phyloP scores from a whole-genome alignment of 805 yeast species.

The Torulaspora maleeae region DNA sequence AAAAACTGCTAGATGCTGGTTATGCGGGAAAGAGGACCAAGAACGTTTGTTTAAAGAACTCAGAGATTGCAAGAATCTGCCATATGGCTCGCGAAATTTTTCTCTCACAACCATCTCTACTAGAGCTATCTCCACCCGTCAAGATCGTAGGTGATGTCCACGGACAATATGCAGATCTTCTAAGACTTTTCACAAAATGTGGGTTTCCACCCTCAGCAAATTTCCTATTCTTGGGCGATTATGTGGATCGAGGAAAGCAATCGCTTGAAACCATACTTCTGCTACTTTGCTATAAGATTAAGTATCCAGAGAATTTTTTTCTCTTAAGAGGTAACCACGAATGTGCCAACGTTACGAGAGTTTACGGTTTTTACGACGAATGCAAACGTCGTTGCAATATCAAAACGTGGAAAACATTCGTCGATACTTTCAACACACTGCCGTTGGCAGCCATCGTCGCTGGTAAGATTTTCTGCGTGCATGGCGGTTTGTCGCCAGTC shows the following conservation, averaged over 20 bases:
- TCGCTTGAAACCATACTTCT: slow-evolving; percentile 86
- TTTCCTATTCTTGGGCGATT: slow-evolving; percentile 90
- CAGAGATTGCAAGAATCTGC: slow-evolving; percentile 86
- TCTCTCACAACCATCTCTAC: slow-evolving; percentile 80
- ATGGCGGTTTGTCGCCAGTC: slow-evolving; percentile 79
- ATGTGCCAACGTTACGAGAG: slow-evolving; percentile 93
- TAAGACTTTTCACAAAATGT: slow-evolving; percentile 88
- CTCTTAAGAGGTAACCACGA: slow-evolving; percentile 94
- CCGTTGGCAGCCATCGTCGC: slow-evolving; percentile 96
- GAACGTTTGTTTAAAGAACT: slow-evolving; percentile 77
- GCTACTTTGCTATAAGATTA: slow-evolving; percentile 86
- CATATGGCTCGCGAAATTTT: slow-evolving; percentile 84
- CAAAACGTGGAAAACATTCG: slow-evolving; percentile 88
- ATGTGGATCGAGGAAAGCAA: slow-evolving; percentile 97
- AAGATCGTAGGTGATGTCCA: slow-evolving; percentile 91
- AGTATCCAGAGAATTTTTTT: slow-evolving; percentile 93
- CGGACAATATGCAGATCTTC: slow-evolving; percentile 90
- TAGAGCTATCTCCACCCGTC: slow-evolving; percentile 79
- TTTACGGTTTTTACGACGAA: slow-evolving; percentile 96
- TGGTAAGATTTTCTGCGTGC: slow-evolving; percentile 86
- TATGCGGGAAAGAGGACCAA: slow-evolving; percentile 92
- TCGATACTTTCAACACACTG: slow-evolving; percentile 91
- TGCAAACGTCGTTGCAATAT: slow-evolving; percentile 89
- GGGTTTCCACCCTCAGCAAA: slow-evolving; percentile 96
- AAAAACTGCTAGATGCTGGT: slow-evolving; percentile 89